Conservation (phyloP, 2,329 filamentous ascomycete genomes). For the Colletotrichum cereale region DNA sequence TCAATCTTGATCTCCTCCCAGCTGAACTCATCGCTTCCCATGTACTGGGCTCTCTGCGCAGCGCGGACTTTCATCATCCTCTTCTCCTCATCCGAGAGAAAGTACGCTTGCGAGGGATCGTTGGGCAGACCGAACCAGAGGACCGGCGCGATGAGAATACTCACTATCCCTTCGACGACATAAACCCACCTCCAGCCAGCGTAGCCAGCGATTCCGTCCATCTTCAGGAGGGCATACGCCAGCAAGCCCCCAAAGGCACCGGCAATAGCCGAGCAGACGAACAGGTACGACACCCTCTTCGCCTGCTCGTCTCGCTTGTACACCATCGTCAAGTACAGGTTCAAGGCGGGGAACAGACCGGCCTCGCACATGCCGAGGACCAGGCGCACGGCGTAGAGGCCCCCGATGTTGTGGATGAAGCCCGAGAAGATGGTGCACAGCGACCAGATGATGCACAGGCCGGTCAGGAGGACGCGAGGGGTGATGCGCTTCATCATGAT, state of each 20-base stretch:
- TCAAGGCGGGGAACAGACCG: conserved; percentile 62
- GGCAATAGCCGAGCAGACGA: conserved; percentile 63
- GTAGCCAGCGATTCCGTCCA: conserved; percentile 55
- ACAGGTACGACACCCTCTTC: conserved; percentile 52
- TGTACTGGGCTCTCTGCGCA: conserved; percentile 59
- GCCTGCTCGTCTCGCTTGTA: conserved; percentile 51
- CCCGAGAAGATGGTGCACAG: conserved; percentile 62
- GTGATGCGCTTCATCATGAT: conserved; percentile 51
- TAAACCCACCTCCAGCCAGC: conserved; percentile 62
- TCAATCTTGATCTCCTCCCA: conserved; percentile 63
- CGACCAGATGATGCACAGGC: conserved; percentile 56
- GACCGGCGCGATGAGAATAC: conserved; percentile 55
- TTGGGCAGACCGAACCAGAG: conserved; percentile 63
- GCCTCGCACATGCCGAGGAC: conserved; percentile 62
- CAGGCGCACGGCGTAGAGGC: conserved; percentile 59
- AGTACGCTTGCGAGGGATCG: conserved; percentile 60
- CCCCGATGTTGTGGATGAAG: conserved; percentile 56
- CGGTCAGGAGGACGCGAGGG: conserved; percentile 48
- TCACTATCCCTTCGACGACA: conserved; percentile 63
- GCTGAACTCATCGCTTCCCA: conserved; percentile 61
- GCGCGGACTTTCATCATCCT: conserved; percentile 63
- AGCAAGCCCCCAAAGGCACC: conserved; percentile 55
- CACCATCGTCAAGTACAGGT: conserved; percentile 53
- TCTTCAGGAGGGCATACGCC: conserved; percentile 63
- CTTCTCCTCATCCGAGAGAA: conserved; percentile 61